Evolutionary conservation across 2,329 filamentous ascomycete genomes (phyloP), one percentile per base, ranked within the genome.

Genomic region (Tolypocladium ovalisporum): DNA sequence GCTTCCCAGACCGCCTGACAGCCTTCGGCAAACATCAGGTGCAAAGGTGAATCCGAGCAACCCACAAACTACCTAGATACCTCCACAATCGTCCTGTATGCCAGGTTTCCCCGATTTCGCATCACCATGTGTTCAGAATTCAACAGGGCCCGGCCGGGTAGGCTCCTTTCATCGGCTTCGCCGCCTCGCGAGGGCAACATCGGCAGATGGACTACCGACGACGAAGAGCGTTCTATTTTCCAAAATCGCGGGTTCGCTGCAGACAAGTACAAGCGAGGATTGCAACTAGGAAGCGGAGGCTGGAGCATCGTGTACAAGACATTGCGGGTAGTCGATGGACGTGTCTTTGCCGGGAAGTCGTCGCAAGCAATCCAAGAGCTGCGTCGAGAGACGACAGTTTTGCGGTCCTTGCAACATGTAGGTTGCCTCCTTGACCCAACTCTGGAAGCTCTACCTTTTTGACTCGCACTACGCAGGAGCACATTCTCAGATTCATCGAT

Each of bases 271-370:
- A n/a, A 57, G 0, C 60, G 63, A 3, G 70, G 69, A 17, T 51
- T 27, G 3, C 44, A 60, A 2, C 49, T 71, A 0, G 70, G 70
- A 3, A 57, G 52, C 15, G 69, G 70, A 17, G 68, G 67, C 13
- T 67, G 61, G 58, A 64, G 64, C 15, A 56, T 40, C 1, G 70
- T 70, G 12, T 66, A 65, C 56, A 72, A 71, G 54, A 63, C 69
- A 17, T 58, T 58, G 7, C 59, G 67, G 8, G 47, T 60, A 12
- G 49, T 52, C 5, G 68, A 69, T 34, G 62, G 66, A 7, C 42
- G 32, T 22, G 54, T 71, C 1, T 62, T 67, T 51, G 70, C 70
- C 1, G 70, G 66, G 0, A 72, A 72, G 54, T 44, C 60, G 5
- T 67, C 66, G 8, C 53, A 57, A 32, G 55, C 56, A n/a, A 36